A percentile compares a stretch with the other conserved stretches of the same genome.
These are phyloP conservation scores for Acorus gramineus DNA, from an alignment of 106 monocot genomes.

Conservation along the genomic window DNA sequence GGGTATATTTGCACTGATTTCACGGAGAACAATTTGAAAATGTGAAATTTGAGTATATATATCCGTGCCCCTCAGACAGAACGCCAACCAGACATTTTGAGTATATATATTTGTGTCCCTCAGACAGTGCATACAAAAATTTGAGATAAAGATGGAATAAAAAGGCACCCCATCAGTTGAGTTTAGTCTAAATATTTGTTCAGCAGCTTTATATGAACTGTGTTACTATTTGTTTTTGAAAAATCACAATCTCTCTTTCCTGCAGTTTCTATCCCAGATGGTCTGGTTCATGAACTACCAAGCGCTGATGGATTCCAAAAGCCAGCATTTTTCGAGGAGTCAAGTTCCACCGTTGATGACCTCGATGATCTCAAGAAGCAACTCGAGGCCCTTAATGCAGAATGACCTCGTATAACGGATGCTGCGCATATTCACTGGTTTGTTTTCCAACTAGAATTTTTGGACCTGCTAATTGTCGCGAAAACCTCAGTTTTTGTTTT, in stretches of 20 bases:
- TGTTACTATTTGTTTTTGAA: neutral
- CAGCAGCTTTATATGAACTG: neutral
- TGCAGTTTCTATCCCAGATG: constrained; percentile 72
- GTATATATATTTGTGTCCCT: too few species aligned
- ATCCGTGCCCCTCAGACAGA: too few species aligned
- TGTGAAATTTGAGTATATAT: too few species aligned
- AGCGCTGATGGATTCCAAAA: constrained; percentile 49
- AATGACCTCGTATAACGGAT: constrained; percentile 8
- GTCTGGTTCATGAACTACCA: constrained; percentile 74
- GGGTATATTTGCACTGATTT: too few species aligned
- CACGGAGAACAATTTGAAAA: too few species aligned
- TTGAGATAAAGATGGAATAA: too few species aligned
- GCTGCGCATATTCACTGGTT: too few species aligned
- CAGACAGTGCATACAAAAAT: too few species aligned
- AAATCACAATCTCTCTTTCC: neutral
- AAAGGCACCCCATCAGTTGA: neutral
- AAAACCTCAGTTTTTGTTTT: too few species aligned
- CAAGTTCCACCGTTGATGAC: constrained; percentile 28
- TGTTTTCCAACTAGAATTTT: too few species aligned
- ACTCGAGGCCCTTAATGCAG: constrained; percentile 75
- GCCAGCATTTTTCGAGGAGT: constrained; percentile 3
- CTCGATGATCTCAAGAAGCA: constrained; percentile 82
- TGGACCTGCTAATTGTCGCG: too few species aligned
- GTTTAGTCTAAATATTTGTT: neutral
- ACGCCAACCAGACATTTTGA: too few species aligned